These are phyloP conservation scores for Wilcoxina mikolae DNA, from an alignment of 495 filamentous ascomycete species.

Conservation along the genomic window DNA sequence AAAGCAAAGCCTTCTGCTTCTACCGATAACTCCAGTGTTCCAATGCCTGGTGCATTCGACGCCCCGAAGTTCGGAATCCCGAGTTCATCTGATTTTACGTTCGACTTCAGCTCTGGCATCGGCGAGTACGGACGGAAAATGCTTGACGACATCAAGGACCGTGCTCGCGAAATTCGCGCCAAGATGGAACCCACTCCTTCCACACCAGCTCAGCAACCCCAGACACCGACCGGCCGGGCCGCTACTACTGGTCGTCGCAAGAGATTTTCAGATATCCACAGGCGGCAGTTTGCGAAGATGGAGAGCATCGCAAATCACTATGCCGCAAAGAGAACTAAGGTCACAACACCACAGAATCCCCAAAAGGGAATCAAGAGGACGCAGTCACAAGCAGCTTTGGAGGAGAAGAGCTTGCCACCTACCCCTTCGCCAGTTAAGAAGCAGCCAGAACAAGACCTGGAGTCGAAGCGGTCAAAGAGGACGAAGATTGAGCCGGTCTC, in stretches of 20 bases:
- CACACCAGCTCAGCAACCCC: background rate
- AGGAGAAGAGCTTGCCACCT: slow-evolving; percentile 16
- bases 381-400: slow-evolving; percentile 16
- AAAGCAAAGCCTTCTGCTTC: background rate
- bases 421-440: slow-evolving; percentile 12
- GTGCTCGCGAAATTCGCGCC: background rate
- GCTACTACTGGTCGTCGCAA: slow-evolving; percentile 11
- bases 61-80: too few species aligned
- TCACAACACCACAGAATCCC: slow-evolving; percentile 21
- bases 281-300: slow-evolving; percentile 24
- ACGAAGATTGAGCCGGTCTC: slow-evolving; percentile 14
- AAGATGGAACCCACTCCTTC: slow-evolving; percentile 2
- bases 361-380: slow-evolving; percentile 21
- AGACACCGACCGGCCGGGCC: background rate
- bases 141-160: slow-evolving; percentile 12
- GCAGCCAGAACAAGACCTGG: background rate
- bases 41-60: slow-evolving; percentile 7
- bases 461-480: slow-evolving; percentile 15
- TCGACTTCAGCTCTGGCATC: slow-evolving; percentile 14
- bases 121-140: slow-evolving; percentile 17
- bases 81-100: slow-evolving; percentile 14
- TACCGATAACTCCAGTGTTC: background rate
- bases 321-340: slow-evolving; percentile 20
- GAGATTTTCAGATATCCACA: slow-evolving; percentile 20
- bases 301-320: slow-evolving; percentile 26